Percentiles rank a stretch among this genome's conserved stretches.
Conservation (phyloP, 2,329 filamentous ascomycete species). For the Fusarium proliferatum region DNA sequence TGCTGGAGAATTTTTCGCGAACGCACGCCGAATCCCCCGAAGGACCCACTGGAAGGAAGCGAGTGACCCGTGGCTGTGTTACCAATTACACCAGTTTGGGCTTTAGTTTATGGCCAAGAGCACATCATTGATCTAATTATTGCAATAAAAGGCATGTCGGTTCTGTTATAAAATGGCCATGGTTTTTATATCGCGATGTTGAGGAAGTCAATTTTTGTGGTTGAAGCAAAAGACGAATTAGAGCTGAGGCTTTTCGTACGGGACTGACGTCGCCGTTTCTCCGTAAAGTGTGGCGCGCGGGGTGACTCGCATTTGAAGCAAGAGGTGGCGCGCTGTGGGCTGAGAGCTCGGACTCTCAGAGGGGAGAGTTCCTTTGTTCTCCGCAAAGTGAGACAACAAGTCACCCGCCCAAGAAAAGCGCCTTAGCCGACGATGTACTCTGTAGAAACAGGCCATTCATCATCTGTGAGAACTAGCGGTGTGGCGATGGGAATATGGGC, state of each 20-base stretch:
- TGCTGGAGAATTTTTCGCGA: neutral
- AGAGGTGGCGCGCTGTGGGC: conserved; percentile 26
- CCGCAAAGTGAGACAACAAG: conserved; percentile 40
- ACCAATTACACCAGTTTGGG: neutral
- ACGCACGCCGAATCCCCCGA: neutral
- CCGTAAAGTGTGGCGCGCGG: conserved; percentile 28
- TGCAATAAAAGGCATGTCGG: neutral
- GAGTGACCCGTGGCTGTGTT: neutral
- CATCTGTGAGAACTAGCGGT: conserved; percentile 38
- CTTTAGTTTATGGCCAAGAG: neutral
- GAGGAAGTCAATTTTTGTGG: neutral
- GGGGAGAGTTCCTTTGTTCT: conserved; percentile 25
- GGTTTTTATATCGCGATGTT: neutral
- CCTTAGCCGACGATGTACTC: conserved; percentile 31
- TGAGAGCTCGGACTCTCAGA: conserved; percentile 20
- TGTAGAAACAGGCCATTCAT: conserved; percentile 21
- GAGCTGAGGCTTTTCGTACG: neutral
- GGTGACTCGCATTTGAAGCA: conserved; percentile 24
- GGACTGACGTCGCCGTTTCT: conserved; percentile 15
- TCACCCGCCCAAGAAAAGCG: conserved; percentile 20
- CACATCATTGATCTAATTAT: neutral
- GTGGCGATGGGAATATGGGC: conserved; percentile 25
- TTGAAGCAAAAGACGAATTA: neutral
- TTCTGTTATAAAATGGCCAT: neutral
- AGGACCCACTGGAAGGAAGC: neutral